Percentiles rank a stretch among this genome's conserved stretches.
Conservation (phyloP, 2,329 filamentous ascomycete genomes). For the Cryphonectria nitschkei region DNA sequence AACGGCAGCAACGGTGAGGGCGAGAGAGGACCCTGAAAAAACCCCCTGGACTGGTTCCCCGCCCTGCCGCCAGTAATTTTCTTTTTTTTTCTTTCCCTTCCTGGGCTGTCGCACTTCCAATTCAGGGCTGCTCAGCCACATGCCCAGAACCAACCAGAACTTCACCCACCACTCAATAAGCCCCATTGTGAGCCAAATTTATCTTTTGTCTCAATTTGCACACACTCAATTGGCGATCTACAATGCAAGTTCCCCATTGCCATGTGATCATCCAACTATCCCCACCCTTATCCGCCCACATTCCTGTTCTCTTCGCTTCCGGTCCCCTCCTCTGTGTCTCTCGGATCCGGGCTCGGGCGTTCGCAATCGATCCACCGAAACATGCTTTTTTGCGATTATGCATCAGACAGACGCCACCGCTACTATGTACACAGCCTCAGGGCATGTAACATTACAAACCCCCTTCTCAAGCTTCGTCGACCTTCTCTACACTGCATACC, state of each 20-base stretch:
- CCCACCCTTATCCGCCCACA: not conserved
- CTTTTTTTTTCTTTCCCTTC: not conserved
- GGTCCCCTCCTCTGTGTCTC: not conserved
- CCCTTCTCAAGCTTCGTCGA: not conserved
- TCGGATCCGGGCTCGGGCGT: slow-evolving; percentile 3
- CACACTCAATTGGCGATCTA: not conserved
- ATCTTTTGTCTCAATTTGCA: not conserved
- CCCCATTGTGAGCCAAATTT: not conserved
- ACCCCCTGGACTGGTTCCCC: not conserved
- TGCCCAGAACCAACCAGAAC: not conserved
- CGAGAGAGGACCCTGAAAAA: slow-evolving; percentile 7
- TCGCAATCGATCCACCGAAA: not conserved
- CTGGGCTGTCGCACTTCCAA: not conserved
- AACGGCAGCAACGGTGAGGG: not conserved
- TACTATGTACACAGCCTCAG: not conserved
- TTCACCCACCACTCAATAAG: not conserved
- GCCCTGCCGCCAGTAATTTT: not conserved
- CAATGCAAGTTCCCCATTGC: not conserved
- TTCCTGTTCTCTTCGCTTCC: not conserved
- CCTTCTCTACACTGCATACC: not conserved
- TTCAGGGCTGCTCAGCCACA: slow-evolving; percentile 13
- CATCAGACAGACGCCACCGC: not conserved
- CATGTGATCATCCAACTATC: not conserved
- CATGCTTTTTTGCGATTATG: not conserved
- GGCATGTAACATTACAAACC: not conserved